A percentile compares a stretch with the other conserved stretches of the same genome.
Evolutionary conservation across 2,329 filamentous ascomycete species (phyloP).

Genomic region (Xylaria arbuscula): DNA sequence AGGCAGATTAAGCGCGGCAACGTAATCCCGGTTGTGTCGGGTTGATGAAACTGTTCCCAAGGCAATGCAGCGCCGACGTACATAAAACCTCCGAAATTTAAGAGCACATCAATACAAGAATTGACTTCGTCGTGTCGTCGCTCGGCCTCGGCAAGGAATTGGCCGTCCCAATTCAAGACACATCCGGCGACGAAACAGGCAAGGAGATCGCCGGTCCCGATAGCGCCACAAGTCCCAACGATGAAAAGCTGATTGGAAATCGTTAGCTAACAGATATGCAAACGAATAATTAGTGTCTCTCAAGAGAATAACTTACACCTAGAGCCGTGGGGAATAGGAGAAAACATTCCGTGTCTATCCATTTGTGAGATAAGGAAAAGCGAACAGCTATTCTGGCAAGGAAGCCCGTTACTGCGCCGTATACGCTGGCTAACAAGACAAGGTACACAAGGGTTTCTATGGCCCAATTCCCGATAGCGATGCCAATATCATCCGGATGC

Average conservation of each 20-base stretch:
- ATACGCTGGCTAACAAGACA: constrained; percentile 63
- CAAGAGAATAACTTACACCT: constrained; percentile 50
- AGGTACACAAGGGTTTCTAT: constrained; percentile 71
- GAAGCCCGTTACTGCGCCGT: constrained; percentile 64
- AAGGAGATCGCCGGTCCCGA: constrained; percentile 70
- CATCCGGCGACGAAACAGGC: constrained; percentile 71
- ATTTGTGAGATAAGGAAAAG: constrained; percentile 58
- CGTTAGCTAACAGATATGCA: constrained; percentile 4
- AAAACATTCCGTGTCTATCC: constrained; percentile 67
- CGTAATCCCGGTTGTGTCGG: constrained; percentile 64
- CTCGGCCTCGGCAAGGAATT: constrained; percentile 66
- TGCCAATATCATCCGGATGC: constrained; percentile 62
- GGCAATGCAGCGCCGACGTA: constrained; percentile 68
- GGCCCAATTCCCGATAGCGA: constrained; percentile 67
- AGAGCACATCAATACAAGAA: constrained; percentile 65
- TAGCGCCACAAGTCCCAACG: constrained; percentile 66
- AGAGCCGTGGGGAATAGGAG: constrained; percentile 63
- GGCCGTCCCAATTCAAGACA: constrained; percentile 70
- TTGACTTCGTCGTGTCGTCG: constrained; percentile 71
- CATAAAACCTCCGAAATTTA: constrained; percentile 71
- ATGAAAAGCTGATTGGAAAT: constrained; percentile 60
- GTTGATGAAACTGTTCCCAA: constrained; percentile 65
- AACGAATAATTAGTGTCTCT: not conserved
- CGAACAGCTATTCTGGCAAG: constrained; percentile 60
- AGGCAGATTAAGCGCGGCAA: constrained; percentile 61